Evolutionary conservation across 1,139 yeast species (phyloP).

Genomic region (Diutina neorugosa): DNA sequence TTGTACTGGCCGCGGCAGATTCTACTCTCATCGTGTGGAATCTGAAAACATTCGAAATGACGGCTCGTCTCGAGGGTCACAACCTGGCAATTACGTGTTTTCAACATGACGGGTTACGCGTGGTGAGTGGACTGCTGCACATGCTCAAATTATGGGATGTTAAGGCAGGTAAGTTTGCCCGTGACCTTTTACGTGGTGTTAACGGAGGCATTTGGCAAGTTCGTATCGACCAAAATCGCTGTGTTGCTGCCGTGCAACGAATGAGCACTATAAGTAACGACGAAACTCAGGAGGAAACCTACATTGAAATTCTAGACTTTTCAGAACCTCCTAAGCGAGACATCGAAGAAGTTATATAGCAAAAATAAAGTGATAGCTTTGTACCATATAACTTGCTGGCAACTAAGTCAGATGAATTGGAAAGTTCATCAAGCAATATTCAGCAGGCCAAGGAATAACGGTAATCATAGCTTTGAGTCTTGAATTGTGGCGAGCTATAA

Average conservation of each 20-base stretch:
- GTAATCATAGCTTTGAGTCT: too few species aligned
- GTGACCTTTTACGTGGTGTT: slow-evolving; percentile 65
- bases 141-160: slow-evolving; percentile 80
- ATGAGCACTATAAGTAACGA: background rate
- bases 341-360: background rate
- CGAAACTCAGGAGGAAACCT: slow-evolving; percentile 28
- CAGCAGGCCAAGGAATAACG: too few species aligned
- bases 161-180: slow-evolving; percentile 59
- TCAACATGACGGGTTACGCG: slow-evolving; percentile 74
- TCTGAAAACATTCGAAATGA: slow-evolving; percentile 60
- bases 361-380: too few species aligned
- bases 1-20: slow-evolving; percentile 97
- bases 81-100: slow-evolving; percentile 87
- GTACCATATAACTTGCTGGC: too few species aligned
- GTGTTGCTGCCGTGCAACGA: slow-evolving; percentile 89
- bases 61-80: slow-evolving; percentile 71
- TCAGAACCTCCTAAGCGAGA: background rate
- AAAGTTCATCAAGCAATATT: too few species aligned
- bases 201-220: slow-evolving; percentile 94
- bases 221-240: slow-evolving; percentile 67
- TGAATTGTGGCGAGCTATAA: too few species aligned
- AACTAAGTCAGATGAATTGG: too few species aligned
- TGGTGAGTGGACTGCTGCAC: slow-evolving; percentile 82
- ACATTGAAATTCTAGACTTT: slow-evolving; percentile 78
- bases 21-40: slow-evolving; percentile 88